Conservation (phyloP, 768 basidiomycete species). For the Boletus eberwhitei region DNA sequence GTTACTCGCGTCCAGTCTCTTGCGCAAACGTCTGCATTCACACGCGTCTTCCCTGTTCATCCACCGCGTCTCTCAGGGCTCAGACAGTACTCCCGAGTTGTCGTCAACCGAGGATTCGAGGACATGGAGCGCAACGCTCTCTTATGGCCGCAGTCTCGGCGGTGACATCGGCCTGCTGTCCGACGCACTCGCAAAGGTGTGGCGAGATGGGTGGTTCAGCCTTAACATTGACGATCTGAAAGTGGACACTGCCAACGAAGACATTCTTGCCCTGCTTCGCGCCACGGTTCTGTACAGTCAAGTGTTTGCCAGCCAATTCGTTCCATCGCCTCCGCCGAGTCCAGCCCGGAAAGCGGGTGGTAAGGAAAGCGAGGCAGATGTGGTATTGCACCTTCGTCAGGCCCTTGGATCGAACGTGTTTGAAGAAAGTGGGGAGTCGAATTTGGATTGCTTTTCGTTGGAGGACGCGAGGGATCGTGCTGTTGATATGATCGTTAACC, state of each 20-base stretch:
- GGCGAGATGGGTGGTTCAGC: conserved; percentile 37
- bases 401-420: conserved; percentile 55
- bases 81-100: conserved; percentile 14
- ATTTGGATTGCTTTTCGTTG: conserved; percentile 36
- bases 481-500: conserved; percentile 62
- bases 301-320: conserved; percentile 46
- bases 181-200: conserved; percentile 53
- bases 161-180: conserved; percentile 55
- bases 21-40: conserved; percentile 49
- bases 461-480: conserved; percentile 78
- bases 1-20: conserved; percentile 47
- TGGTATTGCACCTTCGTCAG: conserved; percentile 46
- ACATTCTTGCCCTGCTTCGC: conserved; percentile 51
- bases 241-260: conserved; percentile 36
- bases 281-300: conserved; percentile 60
- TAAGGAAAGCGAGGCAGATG: conserved; percentile 26
- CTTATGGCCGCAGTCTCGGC: conserved; percentile 61
- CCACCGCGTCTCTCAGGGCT: conserved; percentile 33
- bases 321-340: conserved; percentile 61
- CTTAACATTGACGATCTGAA: conserved; percentile 31
- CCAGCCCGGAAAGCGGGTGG: conserved; percentile 34
- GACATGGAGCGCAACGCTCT: conserved; percentile 48
- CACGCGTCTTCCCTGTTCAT: conserved; percentile 59
- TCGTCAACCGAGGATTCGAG: conserved; percentile 25
- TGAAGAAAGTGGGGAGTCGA: conserved; percentile 26